phyloP scores from a whole-genome alignment of 1,284 basidiomycete species.

The Ceratobasidium sp. region DNA sequence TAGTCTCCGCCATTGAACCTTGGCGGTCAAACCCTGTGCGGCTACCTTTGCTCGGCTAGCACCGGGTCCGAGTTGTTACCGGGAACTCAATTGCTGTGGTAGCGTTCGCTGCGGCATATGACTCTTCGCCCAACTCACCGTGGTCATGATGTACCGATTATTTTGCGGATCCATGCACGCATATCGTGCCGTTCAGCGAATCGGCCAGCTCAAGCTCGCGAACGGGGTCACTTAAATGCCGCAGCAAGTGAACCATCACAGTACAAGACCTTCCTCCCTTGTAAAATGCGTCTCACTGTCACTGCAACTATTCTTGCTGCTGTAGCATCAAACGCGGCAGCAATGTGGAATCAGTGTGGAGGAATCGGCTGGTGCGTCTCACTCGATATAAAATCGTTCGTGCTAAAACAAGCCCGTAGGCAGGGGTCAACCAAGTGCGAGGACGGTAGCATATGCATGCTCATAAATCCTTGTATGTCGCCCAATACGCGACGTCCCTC shows the following conservation, averaged over 20 bases:
- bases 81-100: background rate
- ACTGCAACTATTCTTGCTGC: background rate
- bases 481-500: background rate
- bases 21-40: background rate
- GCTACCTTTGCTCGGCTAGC: background rate
- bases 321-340: background rate
- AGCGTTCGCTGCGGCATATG: background rate
- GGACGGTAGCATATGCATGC: background rate
- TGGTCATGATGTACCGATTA: constrained; percentile 10
- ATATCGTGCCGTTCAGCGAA: background rate
- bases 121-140: background rate
- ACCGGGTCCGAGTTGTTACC: background rate
- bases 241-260: background rate
- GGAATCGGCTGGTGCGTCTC: constrained; percentile 25
- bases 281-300: background rate
- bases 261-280: background rate
- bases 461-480: background rate
- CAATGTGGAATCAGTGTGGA: constrained; percentile 9
- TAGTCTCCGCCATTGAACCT: background rate
- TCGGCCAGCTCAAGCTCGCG: background rate
- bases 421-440: constrained; percentile 2
- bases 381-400: background rate
- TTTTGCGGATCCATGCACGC: constrained; percentile 27
- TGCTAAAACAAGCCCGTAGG: background rate
- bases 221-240: background rate